Percentiles rank a stretch among this genome's conserved stretches.
Evolutionary conservation across 208 protist genomes (phyloP).

Genomic region (Leishmania amazonensis): DNA sequence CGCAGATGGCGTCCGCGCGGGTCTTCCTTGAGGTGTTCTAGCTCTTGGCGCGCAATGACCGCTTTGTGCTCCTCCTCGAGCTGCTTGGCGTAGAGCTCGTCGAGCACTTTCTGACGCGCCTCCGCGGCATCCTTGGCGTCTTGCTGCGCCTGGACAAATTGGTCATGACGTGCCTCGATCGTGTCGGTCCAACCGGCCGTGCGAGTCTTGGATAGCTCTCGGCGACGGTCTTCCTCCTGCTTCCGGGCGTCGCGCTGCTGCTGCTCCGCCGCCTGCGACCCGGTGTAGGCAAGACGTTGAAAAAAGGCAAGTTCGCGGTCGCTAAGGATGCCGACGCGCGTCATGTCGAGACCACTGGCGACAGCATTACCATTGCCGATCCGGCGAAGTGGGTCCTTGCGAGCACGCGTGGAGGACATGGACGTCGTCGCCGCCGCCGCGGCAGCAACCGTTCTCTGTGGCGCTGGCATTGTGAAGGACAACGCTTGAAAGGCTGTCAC

Average conservation of each 20-base stretch:
- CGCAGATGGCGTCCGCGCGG: slow-evolving; percentile 69
- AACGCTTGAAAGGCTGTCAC: not conserved
- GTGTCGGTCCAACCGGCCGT: slow-evolving; percentile 73
- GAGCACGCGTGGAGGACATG: slow-evolving; percentile 46
- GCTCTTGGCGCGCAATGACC: slow-evolving; percentile 43
- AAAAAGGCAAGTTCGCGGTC: slow-evolving; percentile 77
- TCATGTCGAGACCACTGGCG: slow-evolving; percentile 58
- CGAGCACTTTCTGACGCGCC: slow-evolving; percentile 51
- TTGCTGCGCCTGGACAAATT: slow-evolving; percentile 49
- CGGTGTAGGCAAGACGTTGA: slow-evolving; percentile 41
- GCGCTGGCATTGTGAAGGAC: not conserved
- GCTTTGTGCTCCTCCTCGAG: slow-evolving; percentile 61
- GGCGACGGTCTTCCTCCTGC: slow-evolving; percentile 41
- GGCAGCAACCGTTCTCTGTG: not conserved
- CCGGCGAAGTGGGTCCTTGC: slow-evolving; percentile 58
- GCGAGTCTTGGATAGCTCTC: slow-evolving; percentile 48
- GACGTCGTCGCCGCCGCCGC: slow-evolving; percentile 5
- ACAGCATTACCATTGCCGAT: slow-evolving; percentile 86
- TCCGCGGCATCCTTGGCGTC: slow-evolving; percentile 58
- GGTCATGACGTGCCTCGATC: slow-evolving; percentile 59
- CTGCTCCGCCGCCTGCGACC: slow-evolving; percentile 32
- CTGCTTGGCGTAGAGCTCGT: slow-evolving; percentile 63
- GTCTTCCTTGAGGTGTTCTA: slow-evolving; percentile 71
- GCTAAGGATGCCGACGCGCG: slow-evolving; percentile 66
- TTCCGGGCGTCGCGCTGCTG: slow-evolving; percentile 29